Base-by-base conservation (phyloP, 192 early-diverging fungal genomes). In the Backusella luteola region DNA sequence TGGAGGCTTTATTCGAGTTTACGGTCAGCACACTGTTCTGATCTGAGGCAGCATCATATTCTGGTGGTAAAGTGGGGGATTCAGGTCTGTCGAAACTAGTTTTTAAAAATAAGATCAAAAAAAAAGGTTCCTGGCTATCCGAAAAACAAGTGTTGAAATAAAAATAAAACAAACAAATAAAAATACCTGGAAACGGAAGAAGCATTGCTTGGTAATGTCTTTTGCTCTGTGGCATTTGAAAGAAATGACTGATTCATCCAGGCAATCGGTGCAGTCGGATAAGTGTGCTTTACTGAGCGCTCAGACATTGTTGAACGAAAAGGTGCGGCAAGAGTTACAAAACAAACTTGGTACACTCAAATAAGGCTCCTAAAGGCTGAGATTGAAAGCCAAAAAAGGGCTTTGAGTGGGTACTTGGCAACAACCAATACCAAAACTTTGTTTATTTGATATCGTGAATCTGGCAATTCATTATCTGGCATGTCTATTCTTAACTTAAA, bases 1-100 rank as follows among this genome's bases (percentile, higher is more conserved):
- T 63, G 23, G 56, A 63, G 3, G 56, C 26, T 63, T 63, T 63
- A 29, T 63, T 63, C 23, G 56, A 63, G 26, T 29, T 29, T 29
- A 14, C 11, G 2, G 56, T 63, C n/a, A 29, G 26, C 0, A 29
- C 21, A 29, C 56, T 63, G 12, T 63, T 63, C 12, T 63, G 56
- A 63, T 63, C 56, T 26, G 21, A 63, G 26, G 21, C 56, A 63
- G 29, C 34, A n/a, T 23, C 67, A 19, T 21, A 17, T 34, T 76
- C 75, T 11, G 34, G 41, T 6, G 75, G 75, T 34, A 76, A 59
- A 11, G 75, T 76, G 19, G 75, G 75, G 1, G 75, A 76, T 69
- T 76, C 75, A 34, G 75, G 75, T 56, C 75, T 67, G 39, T 76
- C 75, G 67, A 72, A 26, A 2, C 53, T 56, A 23, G n/a, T 56